Evolutionary conservation across 2,329 filamentous ascomycete genomes (phyloP).

Genomic region (Aspergillus neotritici): DNA sequence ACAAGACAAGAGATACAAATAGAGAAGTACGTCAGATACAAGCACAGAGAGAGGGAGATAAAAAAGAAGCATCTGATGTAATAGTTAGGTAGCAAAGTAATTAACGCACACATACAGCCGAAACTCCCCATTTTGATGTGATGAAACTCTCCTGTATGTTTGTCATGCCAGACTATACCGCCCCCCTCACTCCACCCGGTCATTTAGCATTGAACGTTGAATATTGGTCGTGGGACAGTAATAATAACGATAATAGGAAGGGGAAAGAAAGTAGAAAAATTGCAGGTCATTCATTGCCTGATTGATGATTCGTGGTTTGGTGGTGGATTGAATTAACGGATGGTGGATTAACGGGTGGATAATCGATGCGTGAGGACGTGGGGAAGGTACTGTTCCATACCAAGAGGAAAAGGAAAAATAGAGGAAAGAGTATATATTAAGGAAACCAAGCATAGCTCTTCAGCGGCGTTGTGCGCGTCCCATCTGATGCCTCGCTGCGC

Average conservation of each 20-base stretch:
- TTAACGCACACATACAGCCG: no score
- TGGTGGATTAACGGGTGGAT: not conserved
- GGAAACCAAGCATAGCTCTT: slow-evolving; percentile 40
- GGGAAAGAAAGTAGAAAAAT: slow-evolving; percentile 6
- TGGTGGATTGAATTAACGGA: no score
- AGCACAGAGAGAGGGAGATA: no score
- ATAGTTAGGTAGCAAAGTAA: no score
- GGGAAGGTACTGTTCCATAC: slow-evolving; percentile 7
- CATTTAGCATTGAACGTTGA: not conserved
- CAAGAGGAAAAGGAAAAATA: slow-evolving; percentile 7
- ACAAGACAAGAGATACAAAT: not conserved
- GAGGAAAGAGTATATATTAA: slow-evolving; percentile 13
- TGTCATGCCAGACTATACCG: no score
- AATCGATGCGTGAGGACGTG: not conserved
- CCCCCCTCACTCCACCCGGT: no score
- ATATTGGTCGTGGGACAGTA: not conserved
- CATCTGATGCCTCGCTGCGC: slow-evolving; percentile 61
- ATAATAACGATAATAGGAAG: not conserved
- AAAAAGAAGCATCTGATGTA: no score
- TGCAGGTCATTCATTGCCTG: slow-evolving; percentile 7
- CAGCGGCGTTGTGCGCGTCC: slow-evolving; percentile 27
- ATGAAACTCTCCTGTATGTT: no score
- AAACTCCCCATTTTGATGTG: no score
- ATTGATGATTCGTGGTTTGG: not conserved
- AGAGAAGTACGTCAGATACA: not conserved